Evolutionary conservation across 805 yeast species (phyloP).

Genomic region (Candida maltosa): DNA sequence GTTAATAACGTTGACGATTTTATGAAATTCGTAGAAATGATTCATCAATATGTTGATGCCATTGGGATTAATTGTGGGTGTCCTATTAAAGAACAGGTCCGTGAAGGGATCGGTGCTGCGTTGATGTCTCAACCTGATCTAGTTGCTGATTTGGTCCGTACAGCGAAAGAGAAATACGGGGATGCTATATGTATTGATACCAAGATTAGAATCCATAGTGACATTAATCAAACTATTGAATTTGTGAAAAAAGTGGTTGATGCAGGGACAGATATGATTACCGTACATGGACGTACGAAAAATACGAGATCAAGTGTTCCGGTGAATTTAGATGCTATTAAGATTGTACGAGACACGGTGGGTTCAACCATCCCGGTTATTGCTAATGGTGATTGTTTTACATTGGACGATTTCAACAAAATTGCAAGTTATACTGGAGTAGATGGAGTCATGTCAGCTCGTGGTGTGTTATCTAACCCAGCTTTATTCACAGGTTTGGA

Average conservation of each 20-base stretch:
- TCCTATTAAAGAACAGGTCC: slow-evolving; percentile 90
- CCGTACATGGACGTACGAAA: slow-evolving; percentile 90
- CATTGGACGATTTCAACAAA: slow-evolving; percentile 55
- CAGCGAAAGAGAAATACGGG: slow-evolving; percentile 76
- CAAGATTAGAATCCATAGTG: slow-evolving; percentile 83
- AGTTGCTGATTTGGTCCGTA: slow-evolving; percentile 79
- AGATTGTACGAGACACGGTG: slow-evolving; percentile 51
- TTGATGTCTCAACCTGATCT: slow-evolving; percentile 79
- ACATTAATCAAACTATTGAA: slow-evolving; percentile 65
- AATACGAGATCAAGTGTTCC: slow-evolving; percentile 82
- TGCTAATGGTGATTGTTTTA: slow-evolving; percentile 96
- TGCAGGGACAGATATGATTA: slow-evolving; percentile 90
- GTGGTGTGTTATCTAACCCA: slow-evolving; percentile 86
- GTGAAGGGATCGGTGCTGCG: slow-evolving; percentile 97
- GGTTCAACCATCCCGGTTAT: slow-evolving; percentile 64
- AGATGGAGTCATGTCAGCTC: slow-evolving; percentile 93
- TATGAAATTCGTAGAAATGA: slow-evolving; percentile 79
- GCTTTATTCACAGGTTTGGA: slow-evolving; percentile 76
- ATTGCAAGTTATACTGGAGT: slow-evolving; percentile 69
- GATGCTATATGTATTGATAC: slow-evolving; percentile 76
- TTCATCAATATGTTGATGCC: slow-evolving; percentile 89
- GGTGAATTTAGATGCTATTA: slow-evolving; percentile 80
- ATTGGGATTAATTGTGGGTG: slow-evolving; percentile 96
- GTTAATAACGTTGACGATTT: slow-evolving; percentile 81
- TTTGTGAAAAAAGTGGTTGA: slow-evolving; percentile 73